Evolutionary conservation across 257 asterid species (phyloP).

Genomic region (Ophiorrhiza pumila): DNA sequence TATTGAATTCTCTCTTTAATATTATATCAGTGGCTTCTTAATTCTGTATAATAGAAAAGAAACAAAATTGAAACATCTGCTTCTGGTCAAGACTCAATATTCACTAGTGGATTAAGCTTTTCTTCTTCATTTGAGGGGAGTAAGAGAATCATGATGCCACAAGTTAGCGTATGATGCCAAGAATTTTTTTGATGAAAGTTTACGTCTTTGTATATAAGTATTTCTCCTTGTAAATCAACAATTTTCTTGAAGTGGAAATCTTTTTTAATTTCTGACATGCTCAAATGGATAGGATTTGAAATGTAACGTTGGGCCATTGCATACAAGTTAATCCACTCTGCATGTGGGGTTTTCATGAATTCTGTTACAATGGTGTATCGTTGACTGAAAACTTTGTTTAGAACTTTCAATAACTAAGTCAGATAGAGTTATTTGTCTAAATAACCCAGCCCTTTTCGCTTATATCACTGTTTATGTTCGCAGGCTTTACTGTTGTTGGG

Average conservation of each 20-base stretch:
- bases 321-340: not conserved
- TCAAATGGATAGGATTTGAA: no score
- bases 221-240: not conserved
- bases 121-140: no score
- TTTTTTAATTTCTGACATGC: not conserved
- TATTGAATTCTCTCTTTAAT: not conserved
- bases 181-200: no score
- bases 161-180: not conserved
- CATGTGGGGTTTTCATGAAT: not conserved
- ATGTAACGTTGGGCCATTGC: not conserved
- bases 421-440: not conserved
- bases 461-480: conserved; percentile 9
- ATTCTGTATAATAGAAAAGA: not conserved
- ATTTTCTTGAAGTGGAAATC: not conserved
- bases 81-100: not conserved
- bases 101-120: not conserved
- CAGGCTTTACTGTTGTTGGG: conserved; percentile 88
- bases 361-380: not conserved
- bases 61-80: not conserved
- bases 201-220: not conserved
- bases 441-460: not conserved
- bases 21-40: not conserved
- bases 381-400: not conserved
- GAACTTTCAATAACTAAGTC: no score
- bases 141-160: not conserved